phyloP scores from a whole-genome alignment of 768 basidiomycete genomes.

The Podaxis mareebaensis region DNA sequence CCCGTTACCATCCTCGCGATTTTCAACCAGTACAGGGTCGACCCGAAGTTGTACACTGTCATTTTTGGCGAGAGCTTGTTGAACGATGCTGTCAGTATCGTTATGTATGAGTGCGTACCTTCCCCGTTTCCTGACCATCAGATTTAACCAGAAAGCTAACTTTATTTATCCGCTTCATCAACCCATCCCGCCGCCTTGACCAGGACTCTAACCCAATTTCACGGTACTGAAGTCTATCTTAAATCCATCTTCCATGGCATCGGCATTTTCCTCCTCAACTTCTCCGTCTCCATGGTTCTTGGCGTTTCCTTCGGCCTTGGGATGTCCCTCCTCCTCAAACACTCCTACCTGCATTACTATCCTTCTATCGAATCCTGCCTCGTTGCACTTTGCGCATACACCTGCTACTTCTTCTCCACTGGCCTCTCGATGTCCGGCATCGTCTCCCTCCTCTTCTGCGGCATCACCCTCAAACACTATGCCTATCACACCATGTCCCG shows the following conservation, averaged over 20 bases:
- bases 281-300: slow-evolving; percentile 92
- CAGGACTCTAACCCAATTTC: slow-evolving; percentile 91
- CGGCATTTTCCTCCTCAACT: slow-evolving; percentile 96
- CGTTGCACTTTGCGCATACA: slow-evolving; percentile 92
- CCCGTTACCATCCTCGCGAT: slow-evolving; percentile 98
- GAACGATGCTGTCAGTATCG: slow-evolving; percentile 99
- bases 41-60: slow-evolving; percentile 95
- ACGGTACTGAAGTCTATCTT: slow-evolving; percentile 83
- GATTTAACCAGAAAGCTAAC: background rate
- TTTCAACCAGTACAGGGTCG: slow-evolving; percentile 98
- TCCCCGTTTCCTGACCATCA: background rate
- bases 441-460: slow-evolving; percentile 96
- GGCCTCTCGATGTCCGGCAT: slow-evolving; percentile 94
- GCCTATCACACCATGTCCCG: slow-evolving; percentile 99
- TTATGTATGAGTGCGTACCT: slow-evolving; percentile 95
- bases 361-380: slow-evolving; percentile 98
- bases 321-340: slow-evolving; percentile 92
- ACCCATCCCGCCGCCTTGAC: background rate
- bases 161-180: background rate
- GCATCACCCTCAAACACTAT: slow-evolving; percentile 98
- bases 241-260: slow-evolving; percentile 92
- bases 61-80: slow-evolving; percentile 97
- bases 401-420: slow-evolving; percentile 99
- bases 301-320: slow-evolving; percentile 90
- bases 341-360: slow-evolving; percentile 82